Evolutionary conservation across 2,329 filamentous ascomycete species (phyloP), one percentile per base, ranked within the genome.

Genomic region (Knufia petricola): DNA sequence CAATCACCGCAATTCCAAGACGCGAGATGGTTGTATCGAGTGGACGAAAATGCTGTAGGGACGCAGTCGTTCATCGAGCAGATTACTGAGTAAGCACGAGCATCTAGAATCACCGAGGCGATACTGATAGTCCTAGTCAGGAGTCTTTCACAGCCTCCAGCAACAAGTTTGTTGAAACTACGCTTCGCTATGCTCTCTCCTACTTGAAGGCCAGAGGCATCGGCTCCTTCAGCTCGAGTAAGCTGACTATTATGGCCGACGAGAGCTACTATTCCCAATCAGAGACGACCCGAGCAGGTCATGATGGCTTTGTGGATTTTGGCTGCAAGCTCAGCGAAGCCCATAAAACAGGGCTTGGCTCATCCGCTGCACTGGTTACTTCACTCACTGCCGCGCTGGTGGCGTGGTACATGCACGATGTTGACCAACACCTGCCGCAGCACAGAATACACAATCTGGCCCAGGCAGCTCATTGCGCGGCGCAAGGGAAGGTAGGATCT

Each of bases 301-400:
- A 34, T 12, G 48, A 65, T 60, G 40, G 56, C 12, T 96, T 96
- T 70, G 76, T 80, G 54, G 77, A 82, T 63, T 95, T 95, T 68
- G 76, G 78, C 37, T 82, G 90, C 13, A 78, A 81, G 4, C 77
- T 98, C 30, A 70, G 75, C 50, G 76, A 82, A 54, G 89, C 90
- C 13, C 85, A 95, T 75, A 98, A 98, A 72, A 98, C 92, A 0
- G 92, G 92, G 1, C 79, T 98, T 24, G 92, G 92, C 50, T 95
- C 89, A 9, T 95, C 89, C 1, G 92, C 92, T 3, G 92, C 92
- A 3, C 78, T 98, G 10, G 90, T 96, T 26, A 96, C 92, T 1
- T 76, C 89, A 34, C 78, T 98, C 34, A 87, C 85, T 1, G 85
- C 82, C 34, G 80, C 85, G 1, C 69, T 94, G 2, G 76, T 94